Evolutionary conservation across 441 rosid genomes (phyloP).

Genomic region (Dalechampia spathulata): DNA sequence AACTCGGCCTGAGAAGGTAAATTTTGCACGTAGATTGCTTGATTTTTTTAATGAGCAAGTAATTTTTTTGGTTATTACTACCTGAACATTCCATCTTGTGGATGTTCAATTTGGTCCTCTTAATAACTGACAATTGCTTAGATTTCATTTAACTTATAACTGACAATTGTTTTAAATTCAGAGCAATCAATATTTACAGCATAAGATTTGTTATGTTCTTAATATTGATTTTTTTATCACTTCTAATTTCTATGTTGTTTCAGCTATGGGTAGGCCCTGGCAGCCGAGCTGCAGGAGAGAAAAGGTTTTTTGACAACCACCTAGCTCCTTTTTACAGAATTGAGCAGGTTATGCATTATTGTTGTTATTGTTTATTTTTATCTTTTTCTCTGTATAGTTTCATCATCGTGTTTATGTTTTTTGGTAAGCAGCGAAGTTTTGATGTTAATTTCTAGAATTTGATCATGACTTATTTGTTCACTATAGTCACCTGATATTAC

Average conservation of each 20-base stretch:
- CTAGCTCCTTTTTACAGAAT: constrained; percentile 97
- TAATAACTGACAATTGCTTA: no score
- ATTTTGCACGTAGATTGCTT: constrained; percentile 5
- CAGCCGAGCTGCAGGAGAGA: constrained; percentile 92
- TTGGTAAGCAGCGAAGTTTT: background rate
- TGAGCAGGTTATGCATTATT: constrained; percentile 60
- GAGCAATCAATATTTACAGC: background rate
- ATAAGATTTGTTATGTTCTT: constrained; percentile 2
- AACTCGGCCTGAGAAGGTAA: constrained; percentile 97
- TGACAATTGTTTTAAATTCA: background rate
- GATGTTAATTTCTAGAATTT: background rate
- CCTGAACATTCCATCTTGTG: background rate
- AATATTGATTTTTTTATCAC: background rate
- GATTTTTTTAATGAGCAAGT: constrained; percentile 4
- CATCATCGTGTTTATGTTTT: background rate
- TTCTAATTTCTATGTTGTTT: constrained; percentile 23
- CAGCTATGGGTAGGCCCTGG: constrained; percentile 99
- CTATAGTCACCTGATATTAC: no score
- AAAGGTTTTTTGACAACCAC: constrained; percentile 78
- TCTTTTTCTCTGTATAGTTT: constrained; percentile 7
- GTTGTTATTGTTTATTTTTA: background rate
- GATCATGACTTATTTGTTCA: no score
- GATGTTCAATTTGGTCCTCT: no score
- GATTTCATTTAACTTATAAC: background rate
- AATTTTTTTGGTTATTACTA: background rate